Conservation (phyloP, 140 eudicot species). For the Stevia rebaudiana region DNA sequence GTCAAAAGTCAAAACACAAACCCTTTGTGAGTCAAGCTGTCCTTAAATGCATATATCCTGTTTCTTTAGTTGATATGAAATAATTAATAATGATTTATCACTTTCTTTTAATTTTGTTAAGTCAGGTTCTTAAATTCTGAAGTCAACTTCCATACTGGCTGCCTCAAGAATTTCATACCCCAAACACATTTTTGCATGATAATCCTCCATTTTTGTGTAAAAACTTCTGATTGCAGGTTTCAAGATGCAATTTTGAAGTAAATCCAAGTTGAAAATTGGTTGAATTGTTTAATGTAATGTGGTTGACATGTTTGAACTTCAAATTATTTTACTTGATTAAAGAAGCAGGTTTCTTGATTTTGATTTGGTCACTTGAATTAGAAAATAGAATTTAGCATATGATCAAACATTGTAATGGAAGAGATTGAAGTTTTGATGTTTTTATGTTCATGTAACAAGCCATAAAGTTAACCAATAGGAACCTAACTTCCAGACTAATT, state of each 20-base stretch:
- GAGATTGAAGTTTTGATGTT: not conserved
- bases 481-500: too few relatives aligned
- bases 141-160: not conserved
- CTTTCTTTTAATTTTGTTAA: not conserved
- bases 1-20: not conserved
- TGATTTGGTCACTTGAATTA: not conserved
- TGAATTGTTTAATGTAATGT: not conserved
- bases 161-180: not conserved
- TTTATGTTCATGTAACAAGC: not conserved
- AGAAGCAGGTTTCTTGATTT: not conserved
- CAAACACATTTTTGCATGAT: not conserved
- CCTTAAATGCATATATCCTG: not conserved
- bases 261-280: not conserved
- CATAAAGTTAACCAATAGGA: not conserved
- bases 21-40: not conserved
- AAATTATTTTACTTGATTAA: not conserved
- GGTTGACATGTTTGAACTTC: not conserved
- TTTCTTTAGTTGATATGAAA: conserved; percentile 4
- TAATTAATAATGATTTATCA: not conserved
- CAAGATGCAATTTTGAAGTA: not conserved
- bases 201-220: not conserved
- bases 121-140: not conserved
- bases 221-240: not conserved
- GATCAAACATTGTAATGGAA: not conserved
- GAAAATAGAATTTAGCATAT: too few relatives aligned